Evolutionary conservation across 2,329 filamentous ascomycete genomes (phyloP).

Genomic region (Aspergillus glaucus): DNA sequence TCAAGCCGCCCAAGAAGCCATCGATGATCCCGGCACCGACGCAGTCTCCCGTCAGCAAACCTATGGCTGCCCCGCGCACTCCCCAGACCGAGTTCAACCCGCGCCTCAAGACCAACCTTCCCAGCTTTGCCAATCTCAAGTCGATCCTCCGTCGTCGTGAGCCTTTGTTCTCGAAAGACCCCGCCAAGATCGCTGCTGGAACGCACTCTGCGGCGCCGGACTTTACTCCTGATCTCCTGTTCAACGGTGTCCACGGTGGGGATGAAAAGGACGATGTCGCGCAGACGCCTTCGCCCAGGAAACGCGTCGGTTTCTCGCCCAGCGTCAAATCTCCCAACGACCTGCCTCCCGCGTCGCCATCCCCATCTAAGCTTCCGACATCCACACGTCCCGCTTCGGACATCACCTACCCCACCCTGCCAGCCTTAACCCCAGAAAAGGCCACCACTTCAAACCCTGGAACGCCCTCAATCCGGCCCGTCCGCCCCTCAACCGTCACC

Average conservation of each 20-base stretch:
- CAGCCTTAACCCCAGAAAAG: constrained; percentile 32
- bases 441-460: constrained; percentile 6
- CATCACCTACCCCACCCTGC: constrained; percentile 32
- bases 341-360: constrained; percentile 33
- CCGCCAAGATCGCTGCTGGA: constrained; percentile 53
- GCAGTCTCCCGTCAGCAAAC: constrained; percentile 49
- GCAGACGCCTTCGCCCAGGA: constrained; percentile 66
- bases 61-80: constrained; percentile 39
- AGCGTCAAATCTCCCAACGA: constrained; percentile 51
- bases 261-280: constrained; percentile 24
- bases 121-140: constrained; percentile 50
- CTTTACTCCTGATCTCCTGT: constrained; percentile 46
- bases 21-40: constrained; percentile 50
- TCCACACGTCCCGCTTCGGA: constrained; percentile 20
- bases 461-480: constrained; percentile 32
- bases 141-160: constrained; percentile 58
- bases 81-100: constrained; percentile 43
- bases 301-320: constrained; percentile 75
- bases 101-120: constrained; percentile 38
- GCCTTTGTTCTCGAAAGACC: constrained; percentile 55
- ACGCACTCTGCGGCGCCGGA: constrained; percentile 45
- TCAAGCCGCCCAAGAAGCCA: constrained; percentile 50
- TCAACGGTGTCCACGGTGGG: constrained; percentile 27
- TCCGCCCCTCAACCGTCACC: constrained; percentile 27
- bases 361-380: constrained; percentile 34